Conservation (phyloP, 148 eudicot species). For the Rhododendron kiyosumense region DNA sequence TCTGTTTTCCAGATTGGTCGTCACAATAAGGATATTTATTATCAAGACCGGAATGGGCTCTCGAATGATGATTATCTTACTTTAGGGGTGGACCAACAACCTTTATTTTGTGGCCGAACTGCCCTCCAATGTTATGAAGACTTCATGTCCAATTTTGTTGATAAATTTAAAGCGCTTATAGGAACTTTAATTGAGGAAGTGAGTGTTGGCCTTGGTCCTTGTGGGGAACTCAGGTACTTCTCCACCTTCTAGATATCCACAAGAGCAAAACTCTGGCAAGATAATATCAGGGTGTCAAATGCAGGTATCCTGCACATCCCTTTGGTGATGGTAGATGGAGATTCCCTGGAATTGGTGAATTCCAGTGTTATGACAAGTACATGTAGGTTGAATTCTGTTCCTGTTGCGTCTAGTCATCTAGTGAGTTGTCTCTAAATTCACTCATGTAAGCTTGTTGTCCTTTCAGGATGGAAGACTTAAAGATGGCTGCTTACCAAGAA, state of each 20-base stretch:
- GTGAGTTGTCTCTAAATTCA: background rate
- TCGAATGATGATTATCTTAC: slow-evolving; percentile 50
- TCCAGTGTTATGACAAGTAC: slow-evolving; percentile 66
- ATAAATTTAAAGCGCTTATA: slow-evolving; percentile 44
- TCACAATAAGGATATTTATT: slow-evolving; percentile 46
- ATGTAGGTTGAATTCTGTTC: slow-evolving; percentile 32
- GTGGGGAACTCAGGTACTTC: slow-evolving; percentile 61
- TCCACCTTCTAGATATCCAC: slow-evolving; percentile 1
- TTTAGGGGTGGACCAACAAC: slow-evolving; percentile 54
- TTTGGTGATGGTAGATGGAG: slow-evolving; percentile 55
- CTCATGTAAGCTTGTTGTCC: slow-evolving; percentile 6
- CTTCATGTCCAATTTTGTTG: slow-evolving; percentile 44
- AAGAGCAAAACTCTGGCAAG: slow-evolving; percentile 1
- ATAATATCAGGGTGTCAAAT: slow-evolving; percentile 17
- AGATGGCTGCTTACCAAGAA: slow-evolving; percentile 39
- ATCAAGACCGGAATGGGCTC: slow-evolving; percentile 39
- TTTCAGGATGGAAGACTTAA: slow-evolving; percentile 54
- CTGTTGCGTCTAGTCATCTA: background rate
- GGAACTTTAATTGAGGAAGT: slow-evolving; percentile 52
- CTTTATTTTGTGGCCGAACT: slow-evolving; percentile 53
- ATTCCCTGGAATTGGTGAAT: slow-evolving; percentile 77
- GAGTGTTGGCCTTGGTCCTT: slow-evolving; percentile 64
- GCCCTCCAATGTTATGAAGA: slow-evolving; percentile 67
- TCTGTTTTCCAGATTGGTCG: slow-evolving; percentile 42
- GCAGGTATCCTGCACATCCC: slow-evolving; percentile 64